Evolutionary conservation across 345 rosid species (phyloP).

Genomic region (Fremontodendron californicum): DNA sequence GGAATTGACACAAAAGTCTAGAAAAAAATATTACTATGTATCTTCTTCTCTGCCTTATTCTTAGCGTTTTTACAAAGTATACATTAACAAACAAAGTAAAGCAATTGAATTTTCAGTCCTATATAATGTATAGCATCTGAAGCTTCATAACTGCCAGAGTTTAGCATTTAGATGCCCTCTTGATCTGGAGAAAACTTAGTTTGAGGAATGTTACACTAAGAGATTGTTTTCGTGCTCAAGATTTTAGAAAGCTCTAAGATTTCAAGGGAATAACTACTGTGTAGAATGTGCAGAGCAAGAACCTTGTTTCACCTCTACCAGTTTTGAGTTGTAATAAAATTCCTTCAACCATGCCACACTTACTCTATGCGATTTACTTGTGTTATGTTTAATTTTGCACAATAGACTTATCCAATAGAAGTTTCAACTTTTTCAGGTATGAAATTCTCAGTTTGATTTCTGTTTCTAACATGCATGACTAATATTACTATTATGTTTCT

Average conservation of each 20-base stretch:
- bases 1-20: not conserved
- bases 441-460: not conserved
- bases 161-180: not conserved
- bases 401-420: not conserved
- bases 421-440: not conserved
- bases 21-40: not conserved
- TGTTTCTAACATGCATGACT: slow-evolving; percentile 1
- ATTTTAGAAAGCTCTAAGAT: not conserved
- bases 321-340: not conserved
- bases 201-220: not conserved
- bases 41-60: not conserved
- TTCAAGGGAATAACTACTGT: not conserved
- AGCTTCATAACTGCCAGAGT: not conserved
- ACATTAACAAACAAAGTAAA: not conserved
- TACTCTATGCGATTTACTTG: not conserved
- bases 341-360: not conserved
- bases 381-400: not conserved
- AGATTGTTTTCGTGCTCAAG: not conserved
- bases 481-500: not conserved
- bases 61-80: not conserved
- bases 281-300: not conserved
- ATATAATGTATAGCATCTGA: not conserved
- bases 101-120: not conserved
- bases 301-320: not conserved
- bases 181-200: not conserved